phyloP scores from a whole-genome alignment of 2,329 filamentous ascomycete genomes.

The Talaromyces piceae region DNA sequence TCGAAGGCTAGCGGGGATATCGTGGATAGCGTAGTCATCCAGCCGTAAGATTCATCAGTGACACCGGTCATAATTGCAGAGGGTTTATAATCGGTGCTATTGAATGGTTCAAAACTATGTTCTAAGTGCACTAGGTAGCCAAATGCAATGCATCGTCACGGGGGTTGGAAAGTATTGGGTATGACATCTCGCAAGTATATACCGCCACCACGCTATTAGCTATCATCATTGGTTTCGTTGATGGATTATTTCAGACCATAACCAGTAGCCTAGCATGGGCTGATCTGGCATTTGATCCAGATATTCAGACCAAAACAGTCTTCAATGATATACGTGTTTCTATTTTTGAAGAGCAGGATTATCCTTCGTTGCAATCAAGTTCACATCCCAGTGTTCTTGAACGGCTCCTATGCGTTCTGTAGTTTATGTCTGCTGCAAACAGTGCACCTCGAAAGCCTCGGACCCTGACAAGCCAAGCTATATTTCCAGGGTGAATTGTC shows the following conservation, averaged over 20 bases:
- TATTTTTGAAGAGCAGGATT: constrained; percentile 15
- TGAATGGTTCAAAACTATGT: constrained; percentile 18
- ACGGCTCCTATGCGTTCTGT: constrained; percentile 22
- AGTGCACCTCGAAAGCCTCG: constrained; percentile 19
- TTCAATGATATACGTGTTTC: constrained; percentile 19
- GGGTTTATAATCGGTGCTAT: constrained; percentile 17
- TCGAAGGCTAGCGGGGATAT: constrained; percentile 24
- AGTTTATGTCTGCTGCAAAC: constrained; percentile 22
- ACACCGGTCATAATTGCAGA: constrained; percentile 36
- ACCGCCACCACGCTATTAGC: constrained; percentile 22
- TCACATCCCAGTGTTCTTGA: constrained; percentile 17
- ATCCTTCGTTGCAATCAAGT: constrained; percentile 16
- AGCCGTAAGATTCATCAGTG: constrained; percentile 19
- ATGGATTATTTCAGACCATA: constrained; percentile 24
- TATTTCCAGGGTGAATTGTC: constrained; percentile 13
- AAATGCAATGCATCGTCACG: constrained; percentile 22
- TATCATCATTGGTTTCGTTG: constrained; percentile 20
- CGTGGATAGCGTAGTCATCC: constrained; percentile 22
- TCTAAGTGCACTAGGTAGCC: constrained; percentile 22
- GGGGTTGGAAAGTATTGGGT: constrained; percentile 22
- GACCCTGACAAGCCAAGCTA: constrained; percentile 15
- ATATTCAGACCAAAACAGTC: constrained; percentile 28
- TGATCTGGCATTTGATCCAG: constrained; percentile 20
- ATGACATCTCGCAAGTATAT: constrained; percentile 23
- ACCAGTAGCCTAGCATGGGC: constrained; percentile 19